phyloP scores from a whole-genome alignment of 257 asterid genomes.

The Solanum sitiens region DNA sequence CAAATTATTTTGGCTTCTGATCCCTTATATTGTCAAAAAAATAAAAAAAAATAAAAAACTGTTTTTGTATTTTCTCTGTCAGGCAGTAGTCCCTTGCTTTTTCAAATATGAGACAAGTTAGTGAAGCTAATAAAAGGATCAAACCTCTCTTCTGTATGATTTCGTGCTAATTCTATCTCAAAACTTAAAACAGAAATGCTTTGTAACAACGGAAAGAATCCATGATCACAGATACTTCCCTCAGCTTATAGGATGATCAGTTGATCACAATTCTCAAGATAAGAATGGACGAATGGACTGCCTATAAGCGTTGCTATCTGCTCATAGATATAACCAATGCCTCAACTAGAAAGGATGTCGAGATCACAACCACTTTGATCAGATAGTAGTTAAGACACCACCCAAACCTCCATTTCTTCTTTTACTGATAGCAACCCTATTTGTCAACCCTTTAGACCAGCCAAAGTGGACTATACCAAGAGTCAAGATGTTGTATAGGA shows the following conservation, averaged over 20 bases:
- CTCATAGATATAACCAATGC: not conserved
- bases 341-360: not conserved
- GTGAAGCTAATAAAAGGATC: not conserved
- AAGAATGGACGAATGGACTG: not conserved
- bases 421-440: not conserved
- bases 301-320: not conserved
- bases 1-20: not conserved
- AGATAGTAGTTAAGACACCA: not conserved
- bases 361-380: not conserved
- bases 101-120: not conserved
- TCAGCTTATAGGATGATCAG: not conserved
- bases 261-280: not conserved
- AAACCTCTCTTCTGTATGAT: not conserved
- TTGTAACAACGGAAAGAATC: not conserved
- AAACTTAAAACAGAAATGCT: not conserved
- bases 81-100: not conserved
- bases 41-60: too few species aligned
- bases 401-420: not conserved
- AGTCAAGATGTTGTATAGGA: not conserved
- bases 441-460: not conserved
- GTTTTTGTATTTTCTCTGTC: not conserved
- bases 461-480: too few species aligned
- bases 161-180: not conserved
- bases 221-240: not conserved
- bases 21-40: not conserved